A percentile compares a stretch with the other conserved stretches of the same genome.
phyloP scores from a whole-genome alignment of 2,329 filamentous ascomycete genomes.

The Pseudomassariella vexata region DNA sequence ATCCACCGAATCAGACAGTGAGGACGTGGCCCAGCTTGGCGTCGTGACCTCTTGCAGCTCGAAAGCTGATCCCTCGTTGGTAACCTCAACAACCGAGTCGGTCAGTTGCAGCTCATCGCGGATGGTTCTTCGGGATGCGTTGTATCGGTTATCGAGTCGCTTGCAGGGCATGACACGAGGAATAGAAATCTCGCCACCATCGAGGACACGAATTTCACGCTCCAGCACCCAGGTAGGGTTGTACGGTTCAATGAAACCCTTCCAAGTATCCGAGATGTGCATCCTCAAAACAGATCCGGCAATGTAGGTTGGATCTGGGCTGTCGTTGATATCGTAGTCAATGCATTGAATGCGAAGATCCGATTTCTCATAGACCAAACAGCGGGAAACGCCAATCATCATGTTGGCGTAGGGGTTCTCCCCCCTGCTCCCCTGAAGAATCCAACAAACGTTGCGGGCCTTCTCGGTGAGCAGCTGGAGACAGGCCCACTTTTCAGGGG shows the following conservation, averaged over 20 bases:
- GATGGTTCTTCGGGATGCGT: constrained; percentile 7
- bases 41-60: constrained; percentile 1
- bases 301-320: neutral
- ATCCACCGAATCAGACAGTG: too few relatives aligned
- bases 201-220: neutral
- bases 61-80: constrained; percentile 1
- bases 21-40: too few relatives aligned
- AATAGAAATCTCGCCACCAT: neutral
- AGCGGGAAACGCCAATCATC: constrained; percentile 1
- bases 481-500: constrained; percentile 1
- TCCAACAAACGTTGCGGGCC: constrained; percentile 4
- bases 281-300: neutral
- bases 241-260: neutral
- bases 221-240: neutral
- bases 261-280: neutral
- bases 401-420: constrained; percentile 5
- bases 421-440: constrained; percentile 1
- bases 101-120: constrained; percentile 2
- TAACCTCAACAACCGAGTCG: constrained; percentile 1
- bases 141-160: constrained; percentile 11
- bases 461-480: constrained; percentile 1
- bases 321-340: neutral
- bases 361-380: constrained; percentile 1
- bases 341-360: constrained; percentile 1
- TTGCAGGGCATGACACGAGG: constrained; percentile 1